A percentile compares a stretch with the other conserved stretches of the same genome.
phyloP scores from a whole-genome alignment of 768 basidiomycete species.

The Boletales sp. region DNA sequence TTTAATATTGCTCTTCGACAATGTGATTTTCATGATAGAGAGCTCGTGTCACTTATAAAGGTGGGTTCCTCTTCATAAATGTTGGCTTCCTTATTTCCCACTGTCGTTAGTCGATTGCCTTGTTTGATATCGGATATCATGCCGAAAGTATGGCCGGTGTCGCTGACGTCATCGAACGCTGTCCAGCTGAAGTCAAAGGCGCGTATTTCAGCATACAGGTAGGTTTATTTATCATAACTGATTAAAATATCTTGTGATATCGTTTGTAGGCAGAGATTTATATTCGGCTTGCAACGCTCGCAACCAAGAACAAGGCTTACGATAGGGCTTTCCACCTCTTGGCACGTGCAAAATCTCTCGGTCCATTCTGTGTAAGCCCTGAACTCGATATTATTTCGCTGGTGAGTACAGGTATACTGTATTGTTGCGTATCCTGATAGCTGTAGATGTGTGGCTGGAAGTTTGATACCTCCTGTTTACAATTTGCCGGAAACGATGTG shows the following conservation, averaged over 20 bases:
- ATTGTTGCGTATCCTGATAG: not conserved
- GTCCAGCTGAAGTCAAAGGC: constrained; percentile 1
- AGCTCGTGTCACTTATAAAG: constrained; percentile 2
- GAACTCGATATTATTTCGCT: constrained; percentile 1
- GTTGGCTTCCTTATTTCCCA: not conserved
- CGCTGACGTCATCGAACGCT: constrained; percentile 1
- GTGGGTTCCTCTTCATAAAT: not conserved
- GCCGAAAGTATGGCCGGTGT: constrained; percentile 11
- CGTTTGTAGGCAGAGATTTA: constrained; percentile 5
- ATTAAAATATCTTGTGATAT: not conserved
- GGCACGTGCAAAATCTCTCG: constrained; percentile 1
- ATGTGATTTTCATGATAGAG: constrained; percentile 4
- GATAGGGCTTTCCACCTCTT: constrained; percentile 1
- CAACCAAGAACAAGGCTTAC: not conserved
- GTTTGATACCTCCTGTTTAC: constrained; percentile 5
- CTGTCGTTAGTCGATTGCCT: not conserved
- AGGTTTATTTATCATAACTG: not conserved
- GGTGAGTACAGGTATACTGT: not conserved
- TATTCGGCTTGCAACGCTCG: constrained; percentile 3
- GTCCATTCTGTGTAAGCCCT: not conserved
- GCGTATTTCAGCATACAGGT: constrained; percentile 5
- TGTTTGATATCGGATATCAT: constrained; percentile 10
- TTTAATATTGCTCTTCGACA: constrained; percentile 8
- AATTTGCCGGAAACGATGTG: not conserved
- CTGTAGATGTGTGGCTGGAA: constrained; percentile 10